phyloP scores from a whole-genome alignment of 2,329 filamentous ascomycete genomes.

The Aspergillus transmontanensis region DNA sequence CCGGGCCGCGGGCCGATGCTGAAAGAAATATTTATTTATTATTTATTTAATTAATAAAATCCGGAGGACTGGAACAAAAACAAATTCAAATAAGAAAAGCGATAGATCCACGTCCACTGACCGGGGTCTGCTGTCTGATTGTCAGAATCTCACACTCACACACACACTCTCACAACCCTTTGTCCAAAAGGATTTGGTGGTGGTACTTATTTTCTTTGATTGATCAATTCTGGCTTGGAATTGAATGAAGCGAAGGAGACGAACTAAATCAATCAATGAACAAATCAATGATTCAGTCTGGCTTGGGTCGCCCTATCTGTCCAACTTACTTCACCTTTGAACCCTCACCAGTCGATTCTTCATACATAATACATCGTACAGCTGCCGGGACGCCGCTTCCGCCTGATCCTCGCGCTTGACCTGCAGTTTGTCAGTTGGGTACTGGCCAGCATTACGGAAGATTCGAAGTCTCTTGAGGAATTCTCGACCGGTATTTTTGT shows the following conservation, averaged over 20 bases:
- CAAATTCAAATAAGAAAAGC: conserved; percentile 11
- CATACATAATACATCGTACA: conserved; percentile 16
- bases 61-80: background rate
- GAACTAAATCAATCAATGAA: background rate
- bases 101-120: conserved; percentile 20
- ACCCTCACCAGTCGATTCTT: conserved; percentile 11
- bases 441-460: conserved; percentile 15
- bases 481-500: conserved; percentile 19
- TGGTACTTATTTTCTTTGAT: conserved; percentile 6
- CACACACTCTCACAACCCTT: background rate
- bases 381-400: conserved; percentile 23
- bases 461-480: conserved; percentile 15
- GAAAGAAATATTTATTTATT: conserved; percentile 1
- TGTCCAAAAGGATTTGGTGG: background rate
- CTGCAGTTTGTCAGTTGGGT: conserved; percentile 12
- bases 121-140: conserved; percentile 17
- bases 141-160: background rate
- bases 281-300: conserved; percentile 4
- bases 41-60: conserved; percentile 5
- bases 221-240: conserved; percentile 8
- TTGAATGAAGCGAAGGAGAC: background rate
- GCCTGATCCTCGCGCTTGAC: conserved; percentile 27
- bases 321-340: background rate
- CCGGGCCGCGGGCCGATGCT: conserved; percentile 23
- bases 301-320: conserved; percentile 6